Conservation (phyloP, 768 basidiomycete genomes). For the Dioszegia hungarica region DNA sequence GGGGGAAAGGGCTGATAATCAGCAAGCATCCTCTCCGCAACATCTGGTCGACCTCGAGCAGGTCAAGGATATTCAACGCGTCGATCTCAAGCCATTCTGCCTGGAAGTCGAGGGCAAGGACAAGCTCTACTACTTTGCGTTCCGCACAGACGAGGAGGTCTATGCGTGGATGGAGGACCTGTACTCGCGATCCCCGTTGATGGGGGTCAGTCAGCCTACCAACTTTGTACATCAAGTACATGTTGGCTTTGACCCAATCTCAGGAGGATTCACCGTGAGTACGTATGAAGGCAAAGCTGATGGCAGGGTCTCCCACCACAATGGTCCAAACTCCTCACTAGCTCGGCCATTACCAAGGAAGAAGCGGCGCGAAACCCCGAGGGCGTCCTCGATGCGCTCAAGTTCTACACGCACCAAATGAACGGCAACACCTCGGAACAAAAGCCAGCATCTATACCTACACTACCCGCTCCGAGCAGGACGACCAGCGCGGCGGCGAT, state of each 20-base stretch:
- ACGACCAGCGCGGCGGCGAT: constrained; percentile 51
- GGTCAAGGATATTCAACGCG: constrained; percentile 81
- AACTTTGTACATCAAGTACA: constrained; percentile 99
- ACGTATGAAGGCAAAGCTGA: not conserved
- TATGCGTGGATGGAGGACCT: constrained; percentile 98
- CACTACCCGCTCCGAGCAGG: constrained; percentile 47
- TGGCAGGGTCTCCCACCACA: constrained; percentile 87
- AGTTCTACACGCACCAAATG: constrained; percentile 92
- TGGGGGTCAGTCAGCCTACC: constrained; percentile 90
- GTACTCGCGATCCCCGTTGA: constrained; percentile 81
- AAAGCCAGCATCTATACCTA: constrained; percentile 28
- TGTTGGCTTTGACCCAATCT: constrained; percentile 90
- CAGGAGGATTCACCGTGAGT: constrained; percentile 86
- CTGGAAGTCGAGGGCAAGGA: constrained; percentile 79
- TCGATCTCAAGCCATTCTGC: constrained; percentile 92
- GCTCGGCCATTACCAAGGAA: constrained; percentile 94
- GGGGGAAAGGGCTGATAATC: not conserved
- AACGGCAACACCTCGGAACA: constrained; percentile 16
- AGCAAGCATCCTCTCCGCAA: constrained; percentile 38
- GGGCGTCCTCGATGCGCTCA: constrained; percentile 92
- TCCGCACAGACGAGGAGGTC: constrained; percentile 69
- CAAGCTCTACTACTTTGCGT: constrained; percentile 73
- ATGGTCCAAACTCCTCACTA: constrained; percentile 94
- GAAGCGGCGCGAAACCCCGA: constrained; percentile 96
- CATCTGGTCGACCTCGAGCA: constrained; percentile 57